Evolutionary conservation across 768 basidiomycete species (phyloP), one percentile per base, ranked within the genome.

Genomic region (Phylloporus scabripes): DNA sequence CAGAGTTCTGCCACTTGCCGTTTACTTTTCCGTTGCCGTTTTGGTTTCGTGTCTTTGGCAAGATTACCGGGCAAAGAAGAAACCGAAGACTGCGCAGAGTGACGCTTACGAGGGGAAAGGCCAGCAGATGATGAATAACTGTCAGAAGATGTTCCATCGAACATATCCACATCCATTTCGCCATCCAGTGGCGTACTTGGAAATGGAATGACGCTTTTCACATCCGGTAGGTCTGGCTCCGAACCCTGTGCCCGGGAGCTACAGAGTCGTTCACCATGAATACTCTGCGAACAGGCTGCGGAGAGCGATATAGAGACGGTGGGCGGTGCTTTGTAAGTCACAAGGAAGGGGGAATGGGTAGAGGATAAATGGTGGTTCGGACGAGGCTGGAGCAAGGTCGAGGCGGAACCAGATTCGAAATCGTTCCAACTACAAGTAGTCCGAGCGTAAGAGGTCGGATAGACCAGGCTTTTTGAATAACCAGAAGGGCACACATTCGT

Each of bases 301-400:
- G 72, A 68, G 40, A 73, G 54, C 0, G 69, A 72, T 39, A 73
- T 58, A 6, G 66, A 72, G 21, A 73, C 65, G 1, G 72, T 73
- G 5, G 72, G 69, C 4, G 63, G 62, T 9, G 70, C 70, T 46
- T 73, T 73, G 49, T 40, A 53, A n/a, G 62, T 48, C 36, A 58
- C 51, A 0, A 40, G 49, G 42, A 60, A 69, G 17, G 49, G 54
- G n/a, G 59, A 57, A 17, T 49, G 32, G 7, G 51, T 21, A 23
- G 48, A 29, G 9, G 52, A 42, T 11, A 42, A 32, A 42, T 44
- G 33, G 29, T 48, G 50, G 14, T 48, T n/a, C n/a, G n/a, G 41
- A 17, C 50, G 61, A 46, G 56, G 21, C 21, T 54, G 39, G 4
- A 5, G 21, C 0, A 44, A 31, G 28, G 40, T 26, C 7, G 48